Evolutionary conservation across 495 filamentous ascomycete species (phyloP), one percentile per base, ranked within the genome.

Genomic region (Penicillium diatomitis): DNA sequence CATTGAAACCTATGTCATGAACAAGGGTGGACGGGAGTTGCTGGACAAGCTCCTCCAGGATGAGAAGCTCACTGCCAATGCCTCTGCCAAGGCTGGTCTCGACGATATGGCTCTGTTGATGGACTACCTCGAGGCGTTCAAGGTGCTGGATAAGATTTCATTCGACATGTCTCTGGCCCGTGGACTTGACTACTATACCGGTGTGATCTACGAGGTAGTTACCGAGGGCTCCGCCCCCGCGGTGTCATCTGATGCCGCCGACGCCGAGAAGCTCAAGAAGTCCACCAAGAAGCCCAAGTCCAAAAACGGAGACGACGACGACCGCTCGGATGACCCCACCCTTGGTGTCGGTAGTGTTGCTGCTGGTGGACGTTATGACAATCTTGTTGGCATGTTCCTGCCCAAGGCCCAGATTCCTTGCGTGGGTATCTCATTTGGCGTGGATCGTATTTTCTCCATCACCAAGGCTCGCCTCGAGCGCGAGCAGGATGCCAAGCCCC

Each of bases 381-480:
- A 90, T 59, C 78, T 96, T 4, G 91, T 96, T 31, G 86, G 86
- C 65, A 95, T 95, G 88, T 96, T 95, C 75, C 73, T 71, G 38
- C 83, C 83, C 51, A 94, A 92, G 70, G 73, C 73, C 1, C 83
- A 88, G 59, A 87, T 95, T 35, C 91, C 91, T 29, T 96, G 91
- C 61, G 88, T 96, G 5, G 90, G 91, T 51, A 86, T 96, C 53
- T 95, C 88, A 8, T 95, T 96, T 64, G 91, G 91, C 45, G 86
- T 96, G 12, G 91, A 96, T 67, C 84, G 90, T 44, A 96, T 97
- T 57, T 96, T 95, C 70, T 87, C 85, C 41, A 87, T 96, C 66
- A 88, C 80, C 34, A 88, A 90, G 67, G 82, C 86, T 7, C 77
- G 82, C n/a, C 75, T 84, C 63, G 80, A 77, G 54, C 74, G 75